Evolutionary conservation across 768 basidiomycete species (phyloP).

Genomic region (Strobilomyces confusus): DNA sequence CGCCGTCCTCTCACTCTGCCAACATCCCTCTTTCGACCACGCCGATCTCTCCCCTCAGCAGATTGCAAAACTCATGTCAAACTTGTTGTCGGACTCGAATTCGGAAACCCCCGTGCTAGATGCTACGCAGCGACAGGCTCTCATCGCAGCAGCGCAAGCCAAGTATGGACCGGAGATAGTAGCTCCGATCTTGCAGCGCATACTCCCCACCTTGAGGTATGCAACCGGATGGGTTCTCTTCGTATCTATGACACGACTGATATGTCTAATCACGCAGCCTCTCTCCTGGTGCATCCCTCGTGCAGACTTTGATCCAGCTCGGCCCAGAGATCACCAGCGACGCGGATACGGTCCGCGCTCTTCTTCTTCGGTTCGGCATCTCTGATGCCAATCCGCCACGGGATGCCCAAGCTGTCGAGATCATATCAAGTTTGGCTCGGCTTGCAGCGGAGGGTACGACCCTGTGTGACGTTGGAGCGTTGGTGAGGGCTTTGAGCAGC

Average conservation of each 20-base stretch:
- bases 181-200: slow-evolving; percentile 67
- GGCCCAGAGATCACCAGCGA: slow-evolving; percentile 79
- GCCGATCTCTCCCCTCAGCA: slow-evolving; percentile 73
- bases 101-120: slow-evolving; percentile 70
- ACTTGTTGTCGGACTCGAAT: slow-evolving; percentile 70
- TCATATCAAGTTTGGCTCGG: slow-evolving; percentile 62
- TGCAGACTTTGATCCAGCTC: slow-evolving; percentile 72
- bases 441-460: slow-evolving; percentile 68
- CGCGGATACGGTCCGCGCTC: slow-evolving; percentile 60
- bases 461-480: slow-evolving; percentile 69
- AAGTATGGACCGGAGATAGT: slow-evolving; percentile 80
- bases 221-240: slow-evolving; percentile 18
- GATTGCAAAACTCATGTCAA: slow-evolving; percentile 74
- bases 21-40: slow-evolving; percentile 78
- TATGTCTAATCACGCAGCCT: slow-evolving; percentile 43
- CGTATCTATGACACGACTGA: slow-evolving; percentile 14
- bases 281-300: slow-evolving; percentile 60
- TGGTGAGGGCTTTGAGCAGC: slow-evolving; percentile 69
- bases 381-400: slow-evolving; percentile 67
- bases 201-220: slow-evolving; percentile 73
- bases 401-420: slow-evolving; percentile 67
- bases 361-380: slow-evolving; percentile 73
- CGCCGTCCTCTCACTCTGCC: slow-evolving; percentile 69
- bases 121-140: slow-evolving; percentile 65
- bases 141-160: slow-evolving; percentile 69